Percentiles rank a stretch among this genome's conserved stretches.
Conservation (phyloP, 495 filamentous ascomycete genomes). For the Trichoderma asperelloides region DNA sequence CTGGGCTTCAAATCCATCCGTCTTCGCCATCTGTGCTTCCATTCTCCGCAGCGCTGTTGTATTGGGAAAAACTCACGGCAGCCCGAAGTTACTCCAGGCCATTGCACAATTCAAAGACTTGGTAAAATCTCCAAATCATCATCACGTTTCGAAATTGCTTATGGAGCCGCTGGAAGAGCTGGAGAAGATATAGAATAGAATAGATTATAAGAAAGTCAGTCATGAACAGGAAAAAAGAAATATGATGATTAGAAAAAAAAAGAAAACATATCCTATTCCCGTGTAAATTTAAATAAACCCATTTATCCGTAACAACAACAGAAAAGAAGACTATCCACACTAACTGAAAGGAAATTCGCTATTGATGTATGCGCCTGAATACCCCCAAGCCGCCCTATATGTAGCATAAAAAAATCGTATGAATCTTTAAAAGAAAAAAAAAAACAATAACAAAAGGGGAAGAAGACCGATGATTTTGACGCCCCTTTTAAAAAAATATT, state of each 20-base stretch:
- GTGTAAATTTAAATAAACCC: no score
- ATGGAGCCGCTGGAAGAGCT: background rate
- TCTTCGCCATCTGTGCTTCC: conserved; percentile 55
- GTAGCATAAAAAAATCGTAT: no score
- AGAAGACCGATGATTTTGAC: no score
- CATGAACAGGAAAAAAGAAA: no score
- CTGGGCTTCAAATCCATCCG: conserved; percentile 63
- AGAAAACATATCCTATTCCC: no score
- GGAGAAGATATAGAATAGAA: background rate
- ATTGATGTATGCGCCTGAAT: background rate
- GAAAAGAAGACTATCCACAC: no score
- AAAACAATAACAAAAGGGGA: background rate
- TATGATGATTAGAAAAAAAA: no score
- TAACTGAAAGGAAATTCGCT: background rate
- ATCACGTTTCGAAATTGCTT: background rate
- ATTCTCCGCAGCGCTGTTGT: background rate
- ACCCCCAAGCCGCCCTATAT: background rate
- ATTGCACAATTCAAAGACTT: background rate
- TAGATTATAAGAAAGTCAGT: background rate
- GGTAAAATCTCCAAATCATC: background rate
- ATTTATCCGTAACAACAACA: background rate
- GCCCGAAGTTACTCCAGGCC: background rate
- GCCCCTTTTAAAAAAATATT: background rate
- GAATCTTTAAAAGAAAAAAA: no score
- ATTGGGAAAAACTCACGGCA: background rate